Conservation (phyloP, 345 rosid species). For the Salix caprea region DNA sequence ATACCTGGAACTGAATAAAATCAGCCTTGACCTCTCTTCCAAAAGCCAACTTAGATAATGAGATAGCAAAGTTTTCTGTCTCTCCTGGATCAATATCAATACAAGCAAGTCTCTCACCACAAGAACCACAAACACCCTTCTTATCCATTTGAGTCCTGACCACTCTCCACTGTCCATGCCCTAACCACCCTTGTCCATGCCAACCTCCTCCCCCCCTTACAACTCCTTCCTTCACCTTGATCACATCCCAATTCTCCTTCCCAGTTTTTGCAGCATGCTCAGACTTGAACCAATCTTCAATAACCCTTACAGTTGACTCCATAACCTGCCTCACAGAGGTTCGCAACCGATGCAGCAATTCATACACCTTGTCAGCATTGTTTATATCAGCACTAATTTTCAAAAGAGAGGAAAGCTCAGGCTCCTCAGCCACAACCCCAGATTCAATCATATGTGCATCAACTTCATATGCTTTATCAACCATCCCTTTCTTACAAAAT, state of each 20-base stretch:
- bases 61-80: conserved; percentile 65
- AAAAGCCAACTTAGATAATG: conserved; percentile 61
- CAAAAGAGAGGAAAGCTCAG: conserved; percentile 78
- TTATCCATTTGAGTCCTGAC: conserved; percentile 62
- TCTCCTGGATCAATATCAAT: conserved; percentile 89
- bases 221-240: conserved; percentile 53
- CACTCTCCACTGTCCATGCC: conserved; percentile 70
- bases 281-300: conserved; percentile 76
- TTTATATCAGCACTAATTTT: conserved; percentile 53
- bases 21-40: conserved; percentile 54
- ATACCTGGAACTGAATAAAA: conserved; percentile 66
- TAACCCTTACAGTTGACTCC: conserved; percentile 42
- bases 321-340: conserved; percentile 70
- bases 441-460: conserved; percentile 75
- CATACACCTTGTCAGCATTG: conserved; percentile 62
- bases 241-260: conserved; percentile 51
- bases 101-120: conserved; percentile 81
- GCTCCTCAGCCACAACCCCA: conserved; percentile 70
- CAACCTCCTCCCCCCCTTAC: conserved; percentile 89
- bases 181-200: conserved; percentile 98
- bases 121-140: conserved; percentile 62
- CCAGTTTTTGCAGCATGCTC: conserved; percentile 55
- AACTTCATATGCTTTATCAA: conserved; percentile 72
- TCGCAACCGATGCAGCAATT: conserved; percentile 69
- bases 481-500: conserved; percentile 57